These are phyloP conservation scores for Camptophora hylomeconis DNA, from an alignment of 2,329 filamentous ascomycete genomes.

Conservation along the genomic window DNA sequence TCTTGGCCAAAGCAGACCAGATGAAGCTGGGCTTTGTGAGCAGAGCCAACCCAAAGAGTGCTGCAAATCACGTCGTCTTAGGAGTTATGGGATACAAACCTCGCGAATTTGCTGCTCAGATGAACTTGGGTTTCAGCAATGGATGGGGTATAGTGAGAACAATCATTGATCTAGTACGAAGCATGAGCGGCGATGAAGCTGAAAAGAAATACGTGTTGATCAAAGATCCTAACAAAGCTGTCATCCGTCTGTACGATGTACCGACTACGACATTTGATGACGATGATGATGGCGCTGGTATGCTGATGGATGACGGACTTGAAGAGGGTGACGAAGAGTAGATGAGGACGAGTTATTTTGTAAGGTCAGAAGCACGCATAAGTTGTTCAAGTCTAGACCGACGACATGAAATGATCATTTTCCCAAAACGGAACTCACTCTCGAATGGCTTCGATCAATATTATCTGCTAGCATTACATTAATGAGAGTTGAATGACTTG, in stretches of 20 bases:
- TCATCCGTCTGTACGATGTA: conserved; percentile 85
- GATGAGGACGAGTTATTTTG: too few relatives aligned
- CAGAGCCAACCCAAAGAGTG: conserved; percentile 78
- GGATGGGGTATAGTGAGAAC: conserved; percentile 98
- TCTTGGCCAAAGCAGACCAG: conserved; percentile 89
- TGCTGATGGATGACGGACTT: conserved; percentile 41
- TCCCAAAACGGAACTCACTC: too few relatives aligned
- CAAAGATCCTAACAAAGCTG: conserved; percentile 93
- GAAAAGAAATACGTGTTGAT: conserved; percentile 42
- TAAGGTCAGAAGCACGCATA: not conserved
- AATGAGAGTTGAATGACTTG: too few relatives aligned
- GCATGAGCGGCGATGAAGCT: conserved; percentile 26
- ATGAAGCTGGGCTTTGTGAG: conserved; percentile 99
- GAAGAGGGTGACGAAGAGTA: conserved; percentile 43
- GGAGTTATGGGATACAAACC: conserved; percentile 97
- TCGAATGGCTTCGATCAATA: too few relatives aligned
- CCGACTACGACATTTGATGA: conserved; percentile 83
- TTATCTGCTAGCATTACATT: too few relatives aligned
- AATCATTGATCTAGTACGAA: conserved; percentile 67
- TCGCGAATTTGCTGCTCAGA: conserved; percentile 88
- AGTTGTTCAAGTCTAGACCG: not conserved
- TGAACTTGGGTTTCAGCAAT: conserved; percentile 94
- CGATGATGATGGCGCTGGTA: conserved; percentile 53
- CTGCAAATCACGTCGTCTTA: conserved; percentile 87
- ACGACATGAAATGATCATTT: not conserved